phyloP scores from a whole-genome alignment of 768 basidiomycete species.

The Cyclocybe aegerita region DNA sequence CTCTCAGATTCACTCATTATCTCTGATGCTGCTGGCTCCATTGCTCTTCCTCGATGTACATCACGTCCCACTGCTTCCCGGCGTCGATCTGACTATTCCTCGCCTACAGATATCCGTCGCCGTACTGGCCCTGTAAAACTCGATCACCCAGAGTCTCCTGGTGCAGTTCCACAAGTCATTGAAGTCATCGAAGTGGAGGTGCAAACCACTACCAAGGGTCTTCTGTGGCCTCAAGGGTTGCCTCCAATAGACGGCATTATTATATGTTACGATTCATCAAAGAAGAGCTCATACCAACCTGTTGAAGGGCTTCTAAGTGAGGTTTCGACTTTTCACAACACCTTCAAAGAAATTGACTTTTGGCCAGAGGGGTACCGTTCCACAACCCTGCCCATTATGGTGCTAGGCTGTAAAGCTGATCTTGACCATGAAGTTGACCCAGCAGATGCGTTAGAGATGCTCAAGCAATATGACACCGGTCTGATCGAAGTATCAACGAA shows the following conservation, averaged over 20 bases:
- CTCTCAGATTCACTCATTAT: slow-evolving; percentile 42
- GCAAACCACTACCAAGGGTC: slow-evolving; percentile 30
- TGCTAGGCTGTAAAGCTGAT: slow-evolving; percentile 89
- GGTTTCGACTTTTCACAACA: slow-evolving; percentile 25
- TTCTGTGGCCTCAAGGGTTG: slow-evolving; percentile 51
- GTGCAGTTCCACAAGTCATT: slow-evolving; percentile 22
- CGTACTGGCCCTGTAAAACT: slow-evolving; percentile 20
- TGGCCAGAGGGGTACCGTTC: slow-evolving; percentile 55
- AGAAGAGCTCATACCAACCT: slow-evolving; percentile 59
- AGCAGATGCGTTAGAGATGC: slow-evolving; percentile 44
- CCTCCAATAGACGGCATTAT: slow-evolving; percentile 75
- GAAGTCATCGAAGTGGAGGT: slow-evolving; percentile 59
- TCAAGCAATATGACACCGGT: slow-evolving; percentile 69
- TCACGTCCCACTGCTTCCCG: slow-evolving; percentile 1
- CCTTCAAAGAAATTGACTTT: slow-evolving; percentile 2
- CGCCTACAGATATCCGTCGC: slow-evolving; percentile 24
- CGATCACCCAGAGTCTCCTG: slow-evolving; percentile 33
- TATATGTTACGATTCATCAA: slow-evolving; percentile 81
- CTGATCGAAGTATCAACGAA: slow-evolving; percentile 70
- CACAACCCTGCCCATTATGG: slow-evolving; percentile 62
- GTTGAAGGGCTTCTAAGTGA: slow-evolving; percentile 71
- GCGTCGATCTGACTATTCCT: not conserved
- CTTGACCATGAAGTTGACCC: slow-evolving; percentile 59
- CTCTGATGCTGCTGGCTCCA: slow-evolving; percentile 26
- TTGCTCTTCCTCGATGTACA: slow-evolving; percentile 19